A percentile compares a stretch with the other conserved stretches of the same genome.
These are phyloP conservation scores for Panellus pusillus DNA, from an alignment of 768 basidiomycete genomes.

Conservation along the genomic window DNA sequence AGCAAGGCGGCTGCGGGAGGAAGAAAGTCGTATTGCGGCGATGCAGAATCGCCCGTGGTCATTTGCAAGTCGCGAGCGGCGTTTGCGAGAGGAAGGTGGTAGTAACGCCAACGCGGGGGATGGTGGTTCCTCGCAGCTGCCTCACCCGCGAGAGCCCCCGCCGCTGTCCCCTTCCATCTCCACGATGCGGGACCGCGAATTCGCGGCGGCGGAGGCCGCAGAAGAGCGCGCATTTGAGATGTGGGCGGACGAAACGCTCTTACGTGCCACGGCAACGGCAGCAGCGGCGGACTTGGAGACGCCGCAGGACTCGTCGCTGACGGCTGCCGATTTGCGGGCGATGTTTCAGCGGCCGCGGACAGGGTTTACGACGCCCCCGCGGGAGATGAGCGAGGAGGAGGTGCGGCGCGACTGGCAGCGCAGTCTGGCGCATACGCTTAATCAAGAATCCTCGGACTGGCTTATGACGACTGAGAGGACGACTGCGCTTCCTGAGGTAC, in stretches of 20 bases:
- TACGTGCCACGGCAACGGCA: slow-evolving; percentile 15
- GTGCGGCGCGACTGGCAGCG: slow-evolving; percentile 5
- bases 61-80: no score
- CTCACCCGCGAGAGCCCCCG: no score
- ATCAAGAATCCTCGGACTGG: no score
- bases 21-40: no score
- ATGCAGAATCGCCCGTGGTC: no score
- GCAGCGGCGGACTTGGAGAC: background rate
- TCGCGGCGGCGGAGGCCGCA: background rate
- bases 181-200: background rate
- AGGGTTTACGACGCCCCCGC: background rate
- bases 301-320: background rate
- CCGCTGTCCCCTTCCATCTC: background rate
- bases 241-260: slow-evolving; percentile 21
- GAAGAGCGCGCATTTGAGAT: slow-evolving; percentile 11
- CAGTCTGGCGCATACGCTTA: no score
- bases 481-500: slow-evolving; percentile 3
- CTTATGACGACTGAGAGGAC: slow-evolving; percentile 6
- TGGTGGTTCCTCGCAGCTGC: no score
- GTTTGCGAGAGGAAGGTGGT: no score
- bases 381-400: slow-evolving; percentile 13
- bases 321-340: slow-evolving; percentile 1
- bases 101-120: no score
- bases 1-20: no score
- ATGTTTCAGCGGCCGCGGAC: background rate